These are phyloP conservation scores for Sequoia sempervirens DNA, from an alignment of 75 land plant species.

Conservation along the genomic window DNA sequence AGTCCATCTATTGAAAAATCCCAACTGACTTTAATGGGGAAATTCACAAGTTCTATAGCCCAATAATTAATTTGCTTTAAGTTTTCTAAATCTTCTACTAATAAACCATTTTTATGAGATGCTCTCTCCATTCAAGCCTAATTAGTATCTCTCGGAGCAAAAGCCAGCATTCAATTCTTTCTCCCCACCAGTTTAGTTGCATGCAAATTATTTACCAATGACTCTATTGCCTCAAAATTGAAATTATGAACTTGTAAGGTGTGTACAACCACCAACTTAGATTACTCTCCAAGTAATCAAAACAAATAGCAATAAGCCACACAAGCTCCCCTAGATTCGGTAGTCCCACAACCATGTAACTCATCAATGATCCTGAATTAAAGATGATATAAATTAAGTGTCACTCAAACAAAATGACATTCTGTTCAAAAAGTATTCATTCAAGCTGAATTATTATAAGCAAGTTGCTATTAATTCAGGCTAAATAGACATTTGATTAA, in stretches of 20 bases:
- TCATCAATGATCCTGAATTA: neutral
- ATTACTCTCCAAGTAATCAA: neutral
- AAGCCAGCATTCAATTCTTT: neutral
- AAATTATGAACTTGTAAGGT: neutral
- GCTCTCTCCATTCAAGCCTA: neutral
- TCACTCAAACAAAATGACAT: neutral
- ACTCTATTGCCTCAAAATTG: neutral
- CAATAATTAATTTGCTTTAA: neutral
- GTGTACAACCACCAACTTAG: neutral
- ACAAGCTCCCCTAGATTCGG: neutral
- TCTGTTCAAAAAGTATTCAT: neutral
- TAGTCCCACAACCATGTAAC: neutral
- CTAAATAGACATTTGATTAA: neutral
- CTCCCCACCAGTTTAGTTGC: neutral
- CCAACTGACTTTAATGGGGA: neutral
- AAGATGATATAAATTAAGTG: neutral
- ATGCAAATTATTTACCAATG: neutral
- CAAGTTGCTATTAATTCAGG: neutral
- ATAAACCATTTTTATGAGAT: neutral
- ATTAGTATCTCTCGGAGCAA: neutral
- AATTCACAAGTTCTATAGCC: neutral
- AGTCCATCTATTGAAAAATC: neutral
- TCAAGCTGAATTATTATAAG: neutral
- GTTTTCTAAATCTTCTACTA: neutral
- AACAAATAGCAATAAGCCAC: neutral